These are phyloP conservation scores for Quercus mongolica DNA, from an alignment of 306 rosid species.

Conservation along the genomic window DNA sequence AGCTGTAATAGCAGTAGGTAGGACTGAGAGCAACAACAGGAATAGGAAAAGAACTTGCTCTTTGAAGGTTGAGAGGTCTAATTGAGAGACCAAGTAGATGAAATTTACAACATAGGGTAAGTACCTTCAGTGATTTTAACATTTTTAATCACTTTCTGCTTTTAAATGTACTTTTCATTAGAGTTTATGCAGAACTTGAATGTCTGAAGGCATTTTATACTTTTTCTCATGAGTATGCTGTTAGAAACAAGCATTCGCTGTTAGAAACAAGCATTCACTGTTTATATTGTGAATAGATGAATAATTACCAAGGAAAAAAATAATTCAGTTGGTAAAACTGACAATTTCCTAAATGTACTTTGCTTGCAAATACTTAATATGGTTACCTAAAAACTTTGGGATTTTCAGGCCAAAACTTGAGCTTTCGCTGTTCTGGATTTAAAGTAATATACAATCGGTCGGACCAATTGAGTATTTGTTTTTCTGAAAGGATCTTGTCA, in stretches of 20 bases:
- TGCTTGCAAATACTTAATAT: background rate
- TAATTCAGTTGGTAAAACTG: background rate
- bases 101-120: too few relatives aligned
- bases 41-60: too few relatives aligned
- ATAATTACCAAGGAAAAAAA: too few relatives aligned
- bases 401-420: slow-evolving; percentile 52
- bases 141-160: background rate
- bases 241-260: too few relatives aligned
- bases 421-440: slow-evolving; percentile 48
- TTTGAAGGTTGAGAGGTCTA: too few relatives aligned
- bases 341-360: too few relatives aligned
- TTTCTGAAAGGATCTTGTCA: slow-evolving; percentile 29
- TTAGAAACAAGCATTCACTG: too few relatives aligned
- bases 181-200: background rate
- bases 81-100: too few relatives aligned
- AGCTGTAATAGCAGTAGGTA: too few relatives aligned
- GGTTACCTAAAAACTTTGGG: slow-evolving; percentile 53
- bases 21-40: too few relatives aligned
- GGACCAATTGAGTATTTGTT: slow-evolving; percentile 67
- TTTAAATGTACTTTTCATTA: background rate
- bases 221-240: too few relatives aligned
- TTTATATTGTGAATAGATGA: too few relatives aligned
- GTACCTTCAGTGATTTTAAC: background rate
- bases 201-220: background rate
- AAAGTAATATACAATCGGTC: slow-evolving; percentile 51